Percentiles rank a stretch among this genome's conserved stretches.
phyloP scores from a whole-genome alignment of 176 grass and related monocot species.

The Paspalum vaginatum region DNA sequence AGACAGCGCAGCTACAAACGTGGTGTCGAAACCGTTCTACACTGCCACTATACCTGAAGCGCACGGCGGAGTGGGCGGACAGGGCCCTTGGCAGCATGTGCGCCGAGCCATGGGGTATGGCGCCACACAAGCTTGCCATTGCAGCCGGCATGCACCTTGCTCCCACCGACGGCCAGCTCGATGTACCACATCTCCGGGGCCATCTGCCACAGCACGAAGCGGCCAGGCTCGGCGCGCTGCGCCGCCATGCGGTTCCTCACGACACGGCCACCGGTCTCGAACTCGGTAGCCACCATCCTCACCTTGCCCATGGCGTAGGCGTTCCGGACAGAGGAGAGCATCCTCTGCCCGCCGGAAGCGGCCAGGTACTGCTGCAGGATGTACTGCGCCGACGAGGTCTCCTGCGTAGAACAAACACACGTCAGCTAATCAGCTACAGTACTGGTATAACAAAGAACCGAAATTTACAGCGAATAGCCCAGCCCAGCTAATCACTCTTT shows the following conservation, averaged over 20 bases:
- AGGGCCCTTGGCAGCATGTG: slow-evolving; percentile 82
- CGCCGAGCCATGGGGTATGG: slow-evolving; percentile 81
- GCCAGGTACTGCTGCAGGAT: slow-evolving; percentile 90
- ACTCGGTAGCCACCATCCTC: slow-evolving; percentile 75
- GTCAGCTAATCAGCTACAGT: background rate
- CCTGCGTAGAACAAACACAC: slow-evolving; percentile 58
- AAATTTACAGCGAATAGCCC: slow-evolving; percentile 28
- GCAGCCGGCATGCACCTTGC: slow-evolving; percentile 85
- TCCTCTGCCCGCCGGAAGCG: slow-evolving; percentile 68
- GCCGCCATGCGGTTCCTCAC: slow-evolving; percentile 68
- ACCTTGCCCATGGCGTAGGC: slow-evolving; percentile 78
- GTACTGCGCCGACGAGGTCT: slow-evolving; percentile 93
- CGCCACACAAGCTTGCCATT: slow-evolving; percentile 87
- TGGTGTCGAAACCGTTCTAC: background rate
- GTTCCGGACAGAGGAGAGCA: slow-evolving; percentile 65
- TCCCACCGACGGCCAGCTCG: slow-evolving; percentile 78
- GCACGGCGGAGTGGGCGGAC: slow-evolving; percentile 79
- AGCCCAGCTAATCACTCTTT: slow-evolving; percentile 27
- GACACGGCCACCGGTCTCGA: slow-evolving; percentile 60
- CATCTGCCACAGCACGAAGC: slow-evolving; percentile 92
- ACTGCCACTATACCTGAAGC: slow-evolving; percentile 52
- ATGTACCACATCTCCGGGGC: slow-evolving; percentile 95
- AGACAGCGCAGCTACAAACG: background rate
- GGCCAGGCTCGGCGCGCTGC: slow-evolving; percentile 57
- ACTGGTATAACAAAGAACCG: background rate